A percentile compares a stretch with the other conserved stretches of the same genome.
These are phyloP conservation scores for Nigrospora oryzae DNA, from an alignment of 2,329 filamentous ascomycete genomes.

Conservation along the genomic window DNA sequence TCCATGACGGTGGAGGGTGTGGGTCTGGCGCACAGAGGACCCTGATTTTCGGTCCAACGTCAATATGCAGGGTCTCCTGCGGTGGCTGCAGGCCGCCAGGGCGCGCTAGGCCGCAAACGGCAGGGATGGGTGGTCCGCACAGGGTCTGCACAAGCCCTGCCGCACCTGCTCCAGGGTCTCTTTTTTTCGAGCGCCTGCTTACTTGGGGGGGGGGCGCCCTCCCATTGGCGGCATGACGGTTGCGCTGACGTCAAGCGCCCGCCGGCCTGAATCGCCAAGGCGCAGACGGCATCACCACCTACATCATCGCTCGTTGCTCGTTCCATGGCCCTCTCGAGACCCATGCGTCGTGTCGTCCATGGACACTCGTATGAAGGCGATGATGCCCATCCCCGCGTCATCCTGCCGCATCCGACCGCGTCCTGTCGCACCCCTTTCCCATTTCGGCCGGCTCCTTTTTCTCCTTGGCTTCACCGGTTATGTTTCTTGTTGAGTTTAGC, in stretches of 20 bases:
- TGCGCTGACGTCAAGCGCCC: slow-evolving; percentile 9
- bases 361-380: too few species aligned
- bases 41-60: slow-evolving; percentile 5
- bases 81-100: background rate
- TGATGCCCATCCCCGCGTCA: too few species aligned
- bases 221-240: too few species aligned
- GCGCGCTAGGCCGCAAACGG: background rate
- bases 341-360: slow-evolving; percentile 5
- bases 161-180: background rate
- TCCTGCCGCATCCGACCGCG: too few species aligned
- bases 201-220: background rate
- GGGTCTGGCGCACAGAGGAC: background rate
- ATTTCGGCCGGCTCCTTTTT: too few species aligned
- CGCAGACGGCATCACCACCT: slow-evolving; percentile 14
- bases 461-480: too few species aligned
- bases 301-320: slow-evolving; percentile 12
- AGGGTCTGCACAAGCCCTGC: background rate
- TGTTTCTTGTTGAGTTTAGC: too few species aligned
- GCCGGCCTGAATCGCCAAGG: slow-evolving; percentile 2
- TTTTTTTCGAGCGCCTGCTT: background rate
- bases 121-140: background rate
- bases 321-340: too few species aligned
- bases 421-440: too few species aligned
- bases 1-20: too few species aligned
- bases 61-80: slow-evolving; percentile 8